phyloP scores from a whole-genome alignment of 2,329 filamentous ascomycete species.

The Coniochaeta hoffmannii region DNA sequence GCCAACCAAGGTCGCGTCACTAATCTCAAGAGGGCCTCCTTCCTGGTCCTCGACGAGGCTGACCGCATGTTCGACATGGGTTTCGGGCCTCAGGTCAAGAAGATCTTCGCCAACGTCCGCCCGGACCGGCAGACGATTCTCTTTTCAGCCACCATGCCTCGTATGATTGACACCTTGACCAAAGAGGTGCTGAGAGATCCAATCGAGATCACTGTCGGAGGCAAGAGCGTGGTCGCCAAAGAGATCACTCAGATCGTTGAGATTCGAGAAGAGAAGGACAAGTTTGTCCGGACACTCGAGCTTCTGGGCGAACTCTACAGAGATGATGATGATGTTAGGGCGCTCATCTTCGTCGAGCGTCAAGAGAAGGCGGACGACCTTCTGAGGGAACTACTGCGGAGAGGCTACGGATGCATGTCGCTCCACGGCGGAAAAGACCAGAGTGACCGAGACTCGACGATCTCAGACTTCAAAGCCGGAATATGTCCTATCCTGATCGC shows the following conservation, averaged over 20 bases:
- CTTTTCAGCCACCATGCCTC: slow-evolving; percentile 94
- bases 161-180: slow-evolving; percentile 83
- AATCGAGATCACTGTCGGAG: slow-evolving; percentile 87
- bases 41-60: slow-evolving; percentile 92
- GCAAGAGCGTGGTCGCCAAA: slow-evolving; percentile 76
- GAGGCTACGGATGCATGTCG: slow-evolving; percentile 85
- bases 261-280: slow-evolving; percentile 71
- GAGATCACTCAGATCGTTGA: slow-evolving; percentile 94
- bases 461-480: slow-evolving; percentile 88
- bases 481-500: slow-evolving; percentile 85
- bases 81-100: slow-evolving; percentile 96
- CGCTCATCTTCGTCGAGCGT: slow-evolving; percentile 84
- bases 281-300: slow-evolving; percentile 78
- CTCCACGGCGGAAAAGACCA: slow-evolving; percentile 94
- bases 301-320: slow-evolving; percentile 82
- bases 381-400: slow-evolving; percentile 69
- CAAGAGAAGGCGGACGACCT: slow-evolving; percentile 84
- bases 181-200: slow-evolving; percentile 82
- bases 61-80: slow-evolving; percentile 99
- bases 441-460: slow-evolving; percentile 84
- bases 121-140: slow-evolving; percentile 90
- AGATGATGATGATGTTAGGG: slow-evolving; percentile 80
- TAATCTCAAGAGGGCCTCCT: slow-evolving; percentile 81
- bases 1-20: slow-evolving; percentile 93
- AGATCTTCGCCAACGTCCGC: slow-evolving; percentile 85